Conservation (phyloP, 176 grass and related monocot species). For the Eremochloa ophiuroides region DNA sequence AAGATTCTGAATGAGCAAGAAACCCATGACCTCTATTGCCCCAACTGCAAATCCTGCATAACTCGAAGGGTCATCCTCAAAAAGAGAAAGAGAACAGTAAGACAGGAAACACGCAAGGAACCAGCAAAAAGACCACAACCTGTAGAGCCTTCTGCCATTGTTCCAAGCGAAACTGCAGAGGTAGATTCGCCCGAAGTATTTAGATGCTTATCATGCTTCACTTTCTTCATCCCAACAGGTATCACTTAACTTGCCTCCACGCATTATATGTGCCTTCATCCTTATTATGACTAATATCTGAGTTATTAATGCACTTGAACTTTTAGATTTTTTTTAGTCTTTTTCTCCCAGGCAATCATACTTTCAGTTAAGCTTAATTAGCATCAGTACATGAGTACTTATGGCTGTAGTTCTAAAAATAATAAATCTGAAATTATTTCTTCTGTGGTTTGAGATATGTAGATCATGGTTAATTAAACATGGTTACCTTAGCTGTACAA, state of each 20-base stretch:
- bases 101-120: conserved; percentile 14
- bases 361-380: neutral
- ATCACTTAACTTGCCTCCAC: neutral
- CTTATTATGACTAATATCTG: neutral
- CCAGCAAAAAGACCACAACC: conserved; percentile 43
- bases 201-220: conserved; percentile 93
- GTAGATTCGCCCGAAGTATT: conserved; percentile 44
- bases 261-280: neutral
- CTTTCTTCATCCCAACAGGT: conserved; percentile 91
- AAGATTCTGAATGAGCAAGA: conserved; percentile 79
- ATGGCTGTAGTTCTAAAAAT: neutral
- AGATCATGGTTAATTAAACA: neutral
- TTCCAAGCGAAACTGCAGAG: neutral
- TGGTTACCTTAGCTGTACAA: neutral
- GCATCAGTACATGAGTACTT: neutral
- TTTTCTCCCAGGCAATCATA: neutral
- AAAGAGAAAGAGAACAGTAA: conserved; percentile 71
- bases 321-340: neutral
- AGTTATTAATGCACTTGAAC: neutral
- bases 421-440: neutral
- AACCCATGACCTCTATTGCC: conserved; percentile 77
- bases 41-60: conserved; percentile 86
- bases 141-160: neutral
- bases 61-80: conserved; percentile 79
- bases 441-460: neutral